These are phyloP conservation scores for Diaporthe ilicicola DNA, from an alignment of 2,329 filamentous ascomycete species.

Conservation along the genomic window DNA sequence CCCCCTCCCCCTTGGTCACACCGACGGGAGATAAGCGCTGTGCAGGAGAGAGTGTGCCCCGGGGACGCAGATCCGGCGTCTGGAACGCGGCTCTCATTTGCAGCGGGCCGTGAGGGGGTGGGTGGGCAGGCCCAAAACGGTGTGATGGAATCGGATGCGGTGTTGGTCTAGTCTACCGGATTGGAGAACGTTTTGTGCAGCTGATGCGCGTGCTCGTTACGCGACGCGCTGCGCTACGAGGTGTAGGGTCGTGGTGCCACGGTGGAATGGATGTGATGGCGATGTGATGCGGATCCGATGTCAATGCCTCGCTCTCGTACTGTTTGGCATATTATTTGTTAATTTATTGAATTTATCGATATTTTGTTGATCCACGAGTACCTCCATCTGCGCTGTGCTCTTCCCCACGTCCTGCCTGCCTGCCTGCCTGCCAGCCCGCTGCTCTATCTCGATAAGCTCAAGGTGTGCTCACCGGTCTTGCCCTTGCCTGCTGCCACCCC, in stretches of 20 bases:
- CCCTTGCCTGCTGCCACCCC: neutral
- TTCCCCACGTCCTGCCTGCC: neutral
- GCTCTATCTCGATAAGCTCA: conserved; percentile 19
- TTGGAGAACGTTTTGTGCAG: neutral
- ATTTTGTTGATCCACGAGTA: neutral
- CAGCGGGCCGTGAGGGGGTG: neutral
- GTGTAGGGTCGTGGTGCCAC: neutral
- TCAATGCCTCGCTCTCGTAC: neutral
- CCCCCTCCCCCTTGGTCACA: neutral
- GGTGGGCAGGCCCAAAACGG: neutral
- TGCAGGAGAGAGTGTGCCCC: neutral
- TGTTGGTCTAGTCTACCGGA: neutral
- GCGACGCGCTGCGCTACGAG: neutral
- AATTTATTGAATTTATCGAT: conserved; percentile 7
- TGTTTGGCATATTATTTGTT: neutral
- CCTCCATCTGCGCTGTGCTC: neutral
- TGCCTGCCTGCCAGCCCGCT: neutral
- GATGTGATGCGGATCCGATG: neutral
- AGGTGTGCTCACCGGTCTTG: conserved; percentile 16
- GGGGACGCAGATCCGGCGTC: conserved; percentile 16
- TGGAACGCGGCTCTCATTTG: conserved; percentile 31
- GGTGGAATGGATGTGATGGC: conserved; percentile 1
- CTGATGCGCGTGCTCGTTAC: neutral
- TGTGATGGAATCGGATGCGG: neutral
- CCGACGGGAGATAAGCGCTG: neutral